phyloP scores from a whole-genome alignment of 306 rosid species.

The Crotalaria pallida region DNA sequence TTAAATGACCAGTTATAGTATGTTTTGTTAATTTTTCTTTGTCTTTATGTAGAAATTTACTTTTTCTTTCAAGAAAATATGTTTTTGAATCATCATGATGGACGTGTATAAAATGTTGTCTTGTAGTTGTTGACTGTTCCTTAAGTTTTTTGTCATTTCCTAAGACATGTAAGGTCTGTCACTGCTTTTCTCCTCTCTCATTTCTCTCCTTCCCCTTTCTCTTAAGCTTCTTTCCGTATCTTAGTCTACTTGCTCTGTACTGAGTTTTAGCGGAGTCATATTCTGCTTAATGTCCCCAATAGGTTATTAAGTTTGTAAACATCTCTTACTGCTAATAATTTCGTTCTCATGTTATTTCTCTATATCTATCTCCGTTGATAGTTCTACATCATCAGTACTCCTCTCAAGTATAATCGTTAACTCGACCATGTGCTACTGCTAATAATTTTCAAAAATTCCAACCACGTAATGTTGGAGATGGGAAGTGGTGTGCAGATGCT shows the following conservation, averaged over 20 bases:
- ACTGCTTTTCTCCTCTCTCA: background rate
- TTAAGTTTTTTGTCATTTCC: background rate
- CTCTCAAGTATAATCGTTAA: background rate
- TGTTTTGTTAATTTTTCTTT: background rate
- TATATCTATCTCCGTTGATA: background rate
- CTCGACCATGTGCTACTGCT: background rate
- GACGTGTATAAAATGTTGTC: background rate
- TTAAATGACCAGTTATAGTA: background rate
- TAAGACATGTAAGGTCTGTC: background rate
- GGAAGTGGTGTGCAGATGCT: constrained; percentile 11
- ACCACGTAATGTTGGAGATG: constrained; percentile 8
- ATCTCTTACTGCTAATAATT: background rate
- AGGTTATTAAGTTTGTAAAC: background rate
- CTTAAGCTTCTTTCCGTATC: background rate
- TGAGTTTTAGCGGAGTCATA: background rate
- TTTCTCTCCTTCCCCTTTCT: background rate
- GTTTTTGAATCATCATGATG: background rate
- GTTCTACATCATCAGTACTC: background rate
- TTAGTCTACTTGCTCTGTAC: background rate
- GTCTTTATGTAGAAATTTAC: background rate
- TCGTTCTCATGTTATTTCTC: background rate
- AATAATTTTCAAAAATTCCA: background rate
- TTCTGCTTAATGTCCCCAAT: background rate
- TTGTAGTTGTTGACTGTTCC: background rate
- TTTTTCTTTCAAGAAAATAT: background rate